phyloP scores from a whole-genome alignment of 2,329 filamentous ascomycete species.

The Eutypa lata region DNA sequence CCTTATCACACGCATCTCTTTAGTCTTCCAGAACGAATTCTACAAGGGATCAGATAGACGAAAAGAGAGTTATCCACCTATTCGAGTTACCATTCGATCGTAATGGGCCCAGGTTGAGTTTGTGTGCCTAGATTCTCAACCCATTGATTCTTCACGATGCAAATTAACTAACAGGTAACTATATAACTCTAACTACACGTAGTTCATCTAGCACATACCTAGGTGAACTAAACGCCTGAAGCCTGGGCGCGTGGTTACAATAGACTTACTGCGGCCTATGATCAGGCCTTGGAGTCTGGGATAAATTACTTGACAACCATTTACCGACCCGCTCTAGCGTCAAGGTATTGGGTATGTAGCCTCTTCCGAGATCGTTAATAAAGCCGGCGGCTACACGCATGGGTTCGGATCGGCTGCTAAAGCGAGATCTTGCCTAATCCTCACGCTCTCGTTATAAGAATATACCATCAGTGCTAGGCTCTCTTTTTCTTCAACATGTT shows the following conservation, averaged over 20 bases:
- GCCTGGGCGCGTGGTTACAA: not conserved
- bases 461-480: not conserved
- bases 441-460: not conserved
- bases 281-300: not conserved
- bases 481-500: too few species aligned
- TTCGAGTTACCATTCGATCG: not conserved
- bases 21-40: not conserved
- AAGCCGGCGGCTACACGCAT: not conserved
- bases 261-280: not conserved
- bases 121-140: too few species aligned
- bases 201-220: too few species aligned
- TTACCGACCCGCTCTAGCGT: not conserved
- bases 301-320: not conserved
- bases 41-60: not conserved
- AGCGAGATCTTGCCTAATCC: not conserved
- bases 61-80: not conserved
- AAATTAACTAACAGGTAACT: too few species aligned
- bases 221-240: too few species aligned
- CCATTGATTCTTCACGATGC: too few species aligned
- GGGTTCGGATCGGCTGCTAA: not conserved
- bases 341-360: too few species aligned
- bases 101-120: not conserved
- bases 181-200: not conserved
- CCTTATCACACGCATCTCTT: not conserved
- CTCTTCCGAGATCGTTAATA: not conserved